Evolutionary conservation across 2,329 filamentous ascomycete genomes (phyloP).

Genomic region (Aspergillus tubingensis): DNA sequence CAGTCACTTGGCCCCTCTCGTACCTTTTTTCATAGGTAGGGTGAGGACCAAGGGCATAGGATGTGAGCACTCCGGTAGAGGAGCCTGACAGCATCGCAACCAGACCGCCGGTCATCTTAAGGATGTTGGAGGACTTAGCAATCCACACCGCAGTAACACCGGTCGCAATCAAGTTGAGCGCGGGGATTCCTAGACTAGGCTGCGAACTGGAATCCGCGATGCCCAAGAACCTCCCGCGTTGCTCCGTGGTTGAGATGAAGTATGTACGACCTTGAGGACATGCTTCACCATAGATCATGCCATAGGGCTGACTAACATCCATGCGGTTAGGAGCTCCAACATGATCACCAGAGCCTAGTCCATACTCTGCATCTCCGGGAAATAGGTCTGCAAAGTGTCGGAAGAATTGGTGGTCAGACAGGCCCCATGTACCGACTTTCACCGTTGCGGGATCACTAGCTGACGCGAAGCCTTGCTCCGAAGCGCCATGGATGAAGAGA

Average conservation of each 20-base stretch:
- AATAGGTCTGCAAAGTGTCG: constrained; percentile 77
- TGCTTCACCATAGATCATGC: constrained; percentile 81
- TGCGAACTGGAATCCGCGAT: constrained; percentile 62
- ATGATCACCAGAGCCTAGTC: constrained; percentile 72
- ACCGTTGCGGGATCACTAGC: constrained; percentile 74
- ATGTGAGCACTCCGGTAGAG: constrained; percentile 76
- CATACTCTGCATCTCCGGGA: constrained; percentile 72
- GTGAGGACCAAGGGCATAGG: constrained; percentile 72
- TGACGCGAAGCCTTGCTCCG: constrained; percentile 75
- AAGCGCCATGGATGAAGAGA: constrained; percentile 78
- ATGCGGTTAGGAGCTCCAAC: constrained; percentile 81
- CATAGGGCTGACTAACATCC: constrained; percentile 85
- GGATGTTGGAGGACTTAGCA: constrained; percentile 74
- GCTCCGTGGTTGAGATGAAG: constrained; percentile 73
- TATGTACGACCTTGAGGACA: constrained; percentile 80
- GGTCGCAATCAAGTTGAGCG: constrained; percentile 68
- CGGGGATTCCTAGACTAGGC: constrained; percentile 73
- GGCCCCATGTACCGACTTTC: constrained; percentile 79
- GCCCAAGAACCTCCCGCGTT: constrained; percentile 72
- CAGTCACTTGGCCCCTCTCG: constrained; percentile 75
- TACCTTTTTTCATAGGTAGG: constrained; percentile 63
- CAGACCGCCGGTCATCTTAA: constrained; percentile 71
- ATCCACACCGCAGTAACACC: constrained; percentile 83
- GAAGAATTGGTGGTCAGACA: constrained; percentile 72
- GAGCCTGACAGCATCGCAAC: constrained; percentile 83